Evolutionary conservation across 306 rosid species (phyloP), one percentile per base, ranked within the genome.

Genomic region (Quercus wislizeni): DNA sequence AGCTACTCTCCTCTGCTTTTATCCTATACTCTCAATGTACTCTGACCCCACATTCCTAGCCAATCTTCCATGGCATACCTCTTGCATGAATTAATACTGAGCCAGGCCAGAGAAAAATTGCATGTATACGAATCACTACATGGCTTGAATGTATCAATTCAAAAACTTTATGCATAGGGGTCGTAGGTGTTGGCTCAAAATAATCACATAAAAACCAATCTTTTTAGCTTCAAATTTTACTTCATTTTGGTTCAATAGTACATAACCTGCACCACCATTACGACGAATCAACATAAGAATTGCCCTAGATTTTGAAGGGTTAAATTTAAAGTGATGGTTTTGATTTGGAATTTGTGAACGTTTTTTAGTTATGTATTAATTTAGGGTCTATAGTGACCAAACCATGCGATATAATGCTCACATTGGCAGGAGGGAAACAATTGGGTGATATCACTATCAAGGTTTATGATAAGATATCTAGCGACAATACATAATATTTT

Each of bases 401-500:
- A 5, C 90, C 92, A 6, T 91, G 96, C 9, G 83, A 71, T 6
- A n/a, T n/a, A n/a, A n/a, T n/a, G n/a, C n/a, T n/a, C n/a, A n/a
- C n/a, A n/a, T n/a, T n/a, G 0, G 81, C 72, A 0, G 76, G 86
- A 14, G 91, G 76, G 12, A 91, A 89, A 31, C 91, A 89, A 49
- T 86, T 90, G 0, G 73, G 58, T 35, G n/a, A 72, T 83, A 69
- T 71, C 9, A 17, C 27, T 87, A 2, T 69, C 56, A 30, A 77
- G n/a, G 72, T 65, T 9, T n/a, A 89, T 81, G 61, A 88, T 83
- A 0, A 28, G 74, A n/a, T 71, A 52, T 6, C 21, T 78, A 43
- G 68, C 83, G 7, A 89, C 81, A 8, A 69, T 18, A 0, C 78
- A 46, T 17, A 89, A 64, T 3, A 87, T 56, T 23, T 89, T 73